Base-by-base conservation (phyloP, 768 basidiomycete species). In the Trametes elegans region DNA sequence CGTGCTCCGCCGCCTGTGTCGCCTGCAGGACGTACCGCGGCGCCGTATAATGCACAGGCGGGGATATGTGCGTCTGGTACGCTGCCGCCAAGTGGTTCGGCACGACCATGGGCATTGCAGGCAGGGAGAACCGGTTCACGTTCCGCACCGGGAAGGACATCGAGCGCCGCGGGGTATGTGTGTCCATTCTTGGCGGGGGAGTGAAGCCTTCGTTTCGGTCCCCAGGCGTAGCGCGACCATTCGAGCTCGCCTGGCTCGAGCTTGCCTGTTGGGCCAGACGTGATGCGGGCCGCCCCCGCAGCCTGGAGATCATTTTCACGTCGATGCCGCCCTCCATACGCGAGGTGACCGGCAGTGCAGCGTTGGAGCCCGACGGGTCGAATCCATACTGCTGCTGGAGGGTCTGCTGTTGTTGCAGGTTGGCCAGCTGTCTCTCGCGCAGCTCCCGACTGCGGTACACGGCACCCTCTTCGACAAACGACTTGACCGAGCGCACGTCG, bases 401-500 rank as follows among this genome's bases (percentile, higher is more conserved):
- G 10, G 50, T 18, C 7, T 41, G 50, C 34, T 58, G 57, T 13
- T 58, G 45, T 34, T 58, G 57, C 42, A 58, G 26, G 31, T 34
- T 29, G 3, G 52, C 57, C 3, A 54, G 42, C 7, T 54, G 50
- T n/a, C 46, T 49, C 40, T 58, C 57, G 19, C 51, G 53, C 14
- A 42, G 47, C 42, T 63, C 56, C 28, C 59, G 56, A 23, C 49
- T 53, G 31, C 60, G 55, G 35, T 47, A 50, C 13, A 52, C 49
- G 14, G 56, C 58, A 27, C 60, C 58, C n/a, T 66, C 81, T 64
- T 86, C 85, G 0, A 81, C 81, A 59, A 77, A 85, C 0, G 87
- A 88, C 41, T 74, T 74, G 31, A 86, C 82, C 13, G 88, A 88
- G n/a, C 76, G 78, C 39, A 84, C 77, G 63, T 88, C 87, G 60